A percentile compares a stretch with the other conserved stretches of the same genome.
Evolutionary conservation across 2,329 filamentous ascomycete genomes (phyloP).

Genomic region (Sporothrix schenckii): DNA sequence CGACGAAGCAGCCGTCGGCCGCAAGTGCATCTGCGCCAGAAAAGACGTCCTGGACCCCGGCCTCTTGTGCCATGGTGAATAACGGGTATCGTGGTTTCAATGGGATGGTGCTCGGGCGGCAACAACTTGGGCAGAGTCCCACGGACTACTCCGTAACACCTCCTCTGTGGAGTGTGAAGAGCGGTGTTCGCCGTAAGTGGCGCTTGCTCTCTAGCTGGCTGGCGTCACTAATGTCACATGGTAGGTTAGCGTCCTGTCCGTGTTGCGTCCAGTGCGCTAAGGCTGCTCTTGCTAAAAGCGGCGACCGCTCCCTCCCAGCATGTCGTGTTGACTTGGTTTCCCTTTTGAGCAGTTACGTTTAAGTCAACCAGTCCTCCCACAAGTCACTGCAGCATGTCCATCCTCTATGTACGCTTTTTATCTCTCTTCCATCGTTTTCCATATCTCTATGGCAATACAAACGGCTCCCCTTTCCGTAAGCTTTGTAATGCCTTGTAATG

Average conservation of each 20-base stretch:
- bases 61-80: background rate
- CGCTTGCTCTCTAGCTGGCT: background rate
- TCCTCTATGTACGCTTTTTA: background rate
- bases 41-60: conserved; percentile 39
- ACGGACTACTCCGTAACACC: background rate
- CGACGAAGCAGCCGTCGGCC: conserved; percentile 62
- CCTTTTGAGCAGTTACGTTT: background rate
- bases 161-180: background rate
- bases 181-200: conserved; percentile 2
- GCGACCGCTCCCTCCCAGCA: background rate
- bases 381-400: background rate
- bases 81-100: background rate
- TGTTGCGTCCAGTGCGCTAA: too few relatives aligned
- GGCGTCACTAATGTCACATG: background rate
- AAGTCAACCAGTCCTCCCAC: background rate
- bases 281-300: background rate
- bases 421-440: too few relatives aligned
- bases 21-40: background rate
- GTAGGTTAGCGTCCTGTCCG: background rate
- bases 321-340: background rate
- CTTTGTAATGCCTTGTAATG: too few relatives aligned
- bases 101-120: background rate
- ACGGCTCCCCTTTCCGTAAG: too few relatives aligned
- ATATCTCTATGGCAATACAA: too few relatives aligned
- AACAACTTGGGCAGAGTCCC: background rate